phyloP scores from a whole-genome alignment of 306 rosid species.

The Amphicarpaea edgeworthii region DNA sequence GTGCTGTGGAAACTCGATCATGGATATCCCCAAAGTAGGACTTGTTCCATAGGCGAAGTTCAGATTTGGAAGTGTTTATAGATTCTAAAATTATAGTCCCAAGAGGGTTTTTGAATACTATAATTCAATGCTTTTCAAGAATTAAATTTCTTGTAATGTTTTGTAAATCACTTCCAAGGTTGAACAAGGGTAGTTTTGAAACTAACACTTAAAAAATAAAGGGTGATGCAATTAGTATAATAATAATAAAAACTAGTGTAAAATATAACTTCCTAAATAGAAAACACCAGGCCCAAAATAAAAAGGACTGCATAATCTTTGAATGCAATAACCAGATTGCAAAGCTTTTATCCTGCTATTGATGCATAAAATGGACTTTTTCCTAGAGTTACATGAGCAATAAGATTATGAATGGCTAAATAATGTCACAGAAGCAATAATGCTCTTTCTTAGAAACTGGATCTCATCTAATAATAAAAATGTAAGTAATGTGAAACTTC shows the following conservation, averaged over 20 bases:
- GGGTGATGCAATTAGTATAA: background rate
- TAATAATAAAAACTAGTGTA: background rate
- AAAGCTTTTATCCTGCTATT: background rate
- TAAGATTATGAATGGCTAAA: constrained; percentile 1
- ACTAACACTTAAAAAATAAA: background rate
- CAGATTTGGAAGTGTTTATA: too few species aligned
- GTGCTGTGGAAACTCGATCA: too few species aligned
- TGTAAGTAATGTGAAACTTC: background rate
- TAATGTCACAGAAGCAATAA: background rate
- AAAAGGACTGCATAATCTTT: background rate
- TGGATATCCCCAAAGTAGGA: too few species aligned
- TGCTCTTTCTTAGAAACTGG: background rate
- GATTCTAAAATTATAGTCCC: too few species aligned
- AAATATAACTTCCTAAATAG: background rate
- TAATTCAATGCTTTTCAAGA: too few species aligned
- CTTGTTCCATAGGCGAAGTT: too few species aligned
- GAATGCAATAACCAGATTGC: background rate
- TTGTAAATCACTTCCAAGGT: constrained; percentile 7
- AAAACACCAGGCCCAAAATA: too few species aligned
- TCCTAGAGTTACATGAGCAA: background rate
- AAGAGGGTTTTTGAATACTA: too few species aligned
- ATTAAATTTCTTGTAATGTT: background rate
- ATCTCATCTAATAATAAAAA: constrained; percentile 2
- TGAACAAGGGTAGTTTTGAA: background rate
- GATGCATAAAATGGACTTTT: background rate